These are phyloP conservation scores for Exophiala sp. DNA, from an alignment of 2,329 filamentous ascomycete species.

Conservation along the genomic window DNA sequence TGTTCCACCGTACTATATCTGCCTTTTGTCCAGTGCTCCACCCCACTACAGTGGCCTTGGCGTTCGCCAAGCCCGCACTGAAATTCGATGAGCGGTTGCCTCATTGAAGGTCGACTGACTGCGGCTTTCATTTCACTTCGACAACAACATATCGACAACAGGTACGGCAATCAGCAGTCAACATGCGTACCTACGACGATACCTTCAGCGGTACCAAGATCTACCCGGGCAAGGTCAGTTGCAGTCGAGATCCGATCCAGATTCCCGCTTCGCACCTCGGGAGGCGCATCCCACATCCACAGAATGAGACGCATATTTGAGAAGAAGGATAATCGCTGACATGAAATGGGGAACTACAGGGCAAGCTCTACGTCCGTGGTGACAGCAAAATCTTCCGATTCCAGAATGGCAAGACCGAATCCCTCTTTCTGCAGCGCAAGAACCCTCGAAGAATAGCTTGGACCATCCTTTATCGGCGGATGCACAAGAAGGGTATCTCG, in stretches of 20 bases:
- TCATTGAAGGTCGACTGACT: neutral
- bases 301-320: neutral
- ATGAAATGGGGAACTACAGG: constrained; percentile 53
- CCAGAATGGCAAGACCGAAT: constrained; percentile 99
- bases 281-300: constrained; percentile 4
- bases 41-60: constrained; percentile 4
- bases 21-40: neutral
- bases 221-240: constrained; percentile 73
- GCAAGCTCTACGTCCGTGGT: constrained; percentile 98
- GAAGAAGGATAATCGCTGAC: constrained; percentile 14
- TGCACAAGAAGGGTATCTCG: constrained; percentile 99
- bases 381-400: constrained; percentile 99
- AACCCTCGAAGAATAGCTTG: constrained; percentile 99
- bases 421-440: constrained; percentile 99
- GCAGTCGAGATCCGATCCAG: constrained; percentile 14
- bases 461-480: constrained; percentile 96
- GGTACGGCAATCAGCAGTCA: constrained; percentile 44
- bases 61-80: constrained; percentile 6
- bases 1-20: constrained; percentile 1
- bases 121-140: constrained; percentile 2
- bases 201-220: constrained; percentile 74
- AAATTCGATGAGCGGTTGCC: neutral
- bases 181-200: constrained; percentile 75
- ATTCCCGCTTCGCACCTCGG: neutral
- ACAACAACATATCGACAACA: constrained; percentile 9